Evolutionary conservation across 257 asterid genomes (phyloP).

Genomic region (Fraxinus pennsylvanica): DNA sequence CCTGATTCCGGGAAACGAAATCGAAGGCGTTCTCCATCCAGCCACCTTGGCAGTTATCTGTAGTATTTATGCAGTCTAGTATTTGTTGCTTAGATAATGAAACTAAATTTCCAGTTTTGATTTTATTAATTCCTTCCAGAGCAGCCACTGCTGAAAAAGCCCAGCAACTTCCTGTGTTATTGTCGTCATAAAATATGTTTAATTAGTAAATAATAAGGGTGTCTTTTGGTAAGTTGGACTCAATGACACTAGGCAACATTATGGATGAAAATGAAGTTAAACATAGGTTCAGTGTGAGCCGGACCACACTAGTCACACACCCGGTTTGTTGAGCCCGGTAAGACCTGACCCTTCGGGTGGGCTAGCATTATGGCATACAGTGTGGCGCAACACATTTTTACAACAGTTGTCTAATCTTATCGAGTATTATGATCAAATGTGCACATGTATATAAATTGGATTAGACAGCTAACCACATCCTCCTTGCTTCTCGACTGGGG

Average conservation of each 20-base stretch:
- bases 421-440: not conserved
- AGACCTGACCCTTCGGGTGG: too few species aligned
- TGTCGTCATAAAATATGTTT: too few species aligned
- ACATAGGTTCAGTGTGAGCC: too few species aligned
- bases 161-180: conserved; percentile 28
- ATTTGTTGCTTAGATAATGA: conserved; percentile 38
- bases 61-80: conserved; percentile 28
- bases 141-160: conserved; percentile 30
- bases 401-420: not conserved
- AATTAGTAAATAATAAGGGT: too few species aligned
- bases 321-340: too few species aligned
- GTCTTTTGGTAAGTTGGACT: too few species aligned
- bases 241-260: too few species aligned
- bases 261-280: too few species aligned
- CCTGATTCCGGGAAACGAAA: conserved; percentile 14
- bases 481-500: not conserved
- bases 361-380: too few species aligned
- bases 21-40: conserved; percentile 23
- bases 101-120: conserved; percentile 1
- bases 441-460: not conserved
- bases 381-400: not conserved
- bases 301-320: too few species aligned
- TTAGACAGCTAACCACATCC: not conserved
- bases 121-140: conserved; percentile 25
- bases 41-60: conserved; percentile 32